Evolutionary conservation across 2,329 filamentous ascomycete species (phyloP).

Genomic region (Ophiostoma triangulosporum): DNA sequence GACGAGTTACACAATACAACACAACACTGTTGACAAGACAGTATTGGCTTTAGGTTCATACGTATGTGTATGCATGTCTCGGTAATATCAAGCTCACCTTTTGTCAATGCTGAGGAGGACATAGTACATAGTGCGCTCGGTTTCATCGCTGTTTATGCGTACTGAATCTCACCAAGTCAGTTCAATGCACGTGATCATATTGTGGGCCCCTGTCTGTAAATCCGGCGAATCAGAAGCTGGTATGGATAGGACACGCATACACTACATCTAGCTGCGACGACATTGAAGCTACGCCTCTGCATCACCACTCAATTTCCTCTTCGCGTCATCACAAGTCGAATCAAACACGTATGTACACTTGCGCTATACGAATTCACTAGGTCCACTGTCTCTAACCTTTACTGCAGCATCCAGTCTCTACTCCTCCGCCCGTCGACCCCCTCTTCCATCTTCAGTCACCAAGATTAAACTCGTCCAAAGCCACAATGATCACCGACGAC

Average conservation of each 20-base stretch:
- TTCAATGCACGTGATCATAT: background rate
- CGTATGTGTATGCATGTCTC: too few species aligned
- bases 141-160: background rate
- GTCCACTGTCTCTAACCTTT: background rate
- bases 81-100: too few species aligned
- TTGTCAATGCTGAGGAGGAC: too few species aligned
- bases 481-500: conserved; percentile 82
- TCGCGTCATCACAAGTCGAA: background rate
- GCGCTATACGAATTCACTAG: too few species aligned
- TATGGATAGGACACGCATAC: background rate
- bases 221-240: background rate
- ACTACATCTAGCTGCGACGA: background rate
- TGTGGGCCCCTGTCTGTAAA: background rate
- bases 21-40: too few species aligned
- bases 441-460: background rate
- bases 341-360: background rate
- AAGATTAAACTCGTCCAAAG: background rate
- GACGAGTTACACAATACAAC: background rate
- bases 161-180: too few species aligned
- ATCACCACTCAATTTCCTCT: background rate
- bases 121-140: background rate
- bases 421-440: background rate
- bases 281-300: conserved; percentile 3
- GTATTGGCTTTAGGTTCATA: too few species aligned
- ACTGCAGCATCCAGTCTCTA: background rate